Base-by-base conservation (phyloP, 352 stramenopile species). In the Globisporangium yorkense region DNA sequence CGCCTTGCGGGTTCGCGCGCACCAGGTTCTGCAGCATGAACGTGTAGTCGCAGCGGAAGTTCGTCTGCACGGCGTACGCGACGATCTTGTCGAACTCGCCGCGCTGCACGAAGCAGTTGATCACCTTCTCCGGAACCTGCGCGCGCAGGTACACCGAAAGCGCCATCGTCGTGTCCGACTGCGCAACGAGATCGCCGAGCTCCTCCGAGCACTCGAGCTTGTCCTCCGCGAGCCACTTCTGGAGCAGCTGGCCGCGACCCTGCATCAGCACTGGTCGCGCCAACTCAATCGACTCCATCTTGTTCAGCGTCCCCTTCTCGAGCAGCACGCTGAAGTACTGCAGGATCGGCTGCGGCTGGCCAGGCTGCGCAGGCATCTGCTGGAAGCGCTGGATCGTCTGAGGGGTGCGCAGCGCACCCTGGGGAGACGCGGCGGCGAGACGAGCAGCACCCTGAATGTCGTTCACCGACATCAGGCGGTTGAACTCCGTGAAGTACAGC, bases 31-130 rank as follows among this genome's bases (percentile, higher is more conserved):
- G 97, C 15, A 99, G 86, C 96, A 99, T 98, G 60, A 92, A 95
- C 18, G 94, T 97, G 80, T 99, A 99, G 78, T 99, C 97, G 80
- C 97, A 99, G 41, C 90, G 88, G 81, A 99, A 99, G 69, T 97
- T 97, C 48, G 98, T 98, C 75, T 97, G 81, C 24, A 92, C 77
- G 35, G 87, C 86, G 67, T 95, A 95, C 20, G 96, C 91, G 37
- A 99, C 94, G 69, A 99, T 99, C 86, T 99, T 99, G 67, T 99
- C 97, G 67, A 99, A 99, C 73, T 99, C 97, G 51, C 97, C 97
- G 39, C 94, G 84, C 79, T 99, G 96, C 13, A 99, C 92, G 72
- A 99, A 99, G 77, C 96, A 99, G 67, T 99, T 98, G 65, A 99
- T 98, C 37, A 99, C 98, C 84, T 99, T 99, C 56, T 98, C 96